phyloP scores from a whole-genome alignment of 495 filamentous ascomycete species.

The Polyplosphaeria fusca region DNA sequence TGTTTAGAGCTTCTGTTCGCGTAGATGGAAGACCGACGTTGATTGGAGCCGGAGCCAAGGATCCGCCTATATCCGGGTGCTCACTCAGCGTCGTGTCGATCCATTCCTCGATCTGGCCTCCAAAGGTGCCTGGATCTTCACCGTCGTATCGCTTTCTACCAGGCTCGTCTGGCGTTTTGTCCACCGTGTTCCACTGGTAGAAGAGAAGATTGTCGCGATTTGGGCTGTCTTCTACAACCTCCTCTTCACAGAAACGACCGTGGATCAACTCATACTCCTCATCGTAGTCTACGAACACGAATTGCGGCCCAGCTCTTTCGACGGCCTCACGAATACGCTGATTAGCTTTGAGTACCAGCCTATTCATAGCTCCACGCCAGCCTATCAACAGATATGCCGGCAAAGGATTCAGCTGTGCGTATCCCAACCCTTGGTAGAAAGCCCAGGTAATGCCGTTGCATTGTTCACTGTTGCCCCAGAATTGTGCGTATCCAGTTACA shows the following conservation, averaged over 20 bases:
- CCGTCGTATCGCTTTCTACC: slow-evolving; percentile 5
- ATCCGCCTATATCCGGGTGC: too few species aligned
- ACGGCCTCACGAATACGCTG: slow-evolving; percentile 1
- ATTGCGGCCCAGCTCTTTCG: slow-evolving; percentile 6
- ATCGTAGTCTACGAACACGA: slow-evolving; percentile 26
- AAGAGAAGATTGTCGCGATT: slow-evolving; percentile 20
- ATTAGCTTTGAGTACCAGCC: slow-evolving; percentile 15
- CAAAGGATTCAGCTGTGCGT: slow-evolving; percentile 13
- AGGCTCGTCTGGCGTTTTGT: slow-evolving; percentile 9
- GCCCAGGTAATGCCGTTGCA: slow-evolving; percentile 29
- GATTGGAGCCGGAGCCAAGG: too few species aligned
- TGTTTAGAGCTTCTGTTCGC: too few species aligned
- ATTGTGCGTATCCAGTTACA: slow-evolving; percentile 24
- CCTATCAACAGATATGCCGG: neutral
- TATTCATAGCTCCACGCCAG: slow-evolving; percentile 4
- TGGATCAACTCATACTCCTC: neutral
- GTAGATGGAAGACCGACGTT: too few species aligned
- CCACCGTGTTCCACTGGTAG: slow-evolving; percentile 30
- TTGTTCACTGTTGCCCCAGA: slow-evolving; percentile 23
- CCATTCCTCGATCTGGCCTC: slow-evolving; percentile 13
- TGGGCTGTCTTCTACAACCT: slow-evolving; percentile 20
- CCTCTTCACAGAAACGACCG: slow-evolving; percentile 24
- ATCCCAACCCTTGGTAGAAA: slow-evolving; percentile 1
- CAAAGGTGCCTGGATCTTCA: slow-evolving; percentile 21
- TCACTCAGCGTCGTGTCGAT: slow-evolving; percentile 20